Evolutionary conservation across 257 asterid genomes (phyloP), one percentile per base, ranked within the genome.

Genomic region (Oldenlandia corymbosa): DNA sequence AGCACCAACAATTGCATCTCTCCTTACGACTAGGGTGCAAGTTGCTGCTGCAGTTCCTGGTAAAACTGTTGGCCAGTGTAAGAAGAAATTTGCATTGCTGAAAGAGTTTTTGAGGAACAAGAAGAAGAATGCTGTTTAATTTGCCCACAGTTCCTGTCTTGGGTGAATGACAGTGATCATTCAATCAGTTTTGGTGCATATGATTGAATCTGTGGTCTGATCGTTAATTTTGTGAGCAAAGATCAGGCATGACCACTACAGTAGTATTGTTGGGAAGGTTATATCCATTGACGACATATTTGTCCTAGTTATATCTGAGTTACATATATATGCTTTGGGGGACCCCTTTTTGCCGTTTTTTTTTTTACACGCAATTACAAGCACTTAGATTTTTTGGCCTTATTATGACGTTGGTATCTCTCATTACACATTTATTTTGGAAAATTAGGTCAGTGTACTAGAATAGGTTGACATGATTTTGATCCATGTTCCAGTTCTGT

Each of bases 81-180:
- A 81, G 90, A 92, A 84, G 61, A 89, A 85, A 66, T 77, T 89
- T 52, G 73, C 87, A 0, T 75, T 79, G 26, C 83, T 92, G 55
- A 92, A 82, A 65, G 99, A 89, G 80, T 84, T 68, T 70, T 89
- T 89, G 84, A 87, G 99, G 88, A 92, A 59, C 90, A 83, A 83
- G 88, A 91, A n/a, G n/a, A n/a, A 85, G 73, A 72, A 5, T 47
- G 75, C 81, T 4, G 86, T 71, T 54, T 79, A 80, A 74, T 13
- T 49, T 28, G 32, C 24, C 32, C 1, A 5, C 17, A 24, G 14
- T 32, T 51, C 26, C 8, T n/a, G n/a, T n/a, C 39, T 28, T 16
- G 41, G 60, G 60, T 34, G 55, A 21, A 42, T 13, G 18, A 13
- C 8, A 1, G 49, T 34, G 37, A 23, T 21, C 24, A 32, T 12